Evolutionary conservation across 805 yeast species (phyloP).

Genomic region (Candida vartiovaarae): DNA sequence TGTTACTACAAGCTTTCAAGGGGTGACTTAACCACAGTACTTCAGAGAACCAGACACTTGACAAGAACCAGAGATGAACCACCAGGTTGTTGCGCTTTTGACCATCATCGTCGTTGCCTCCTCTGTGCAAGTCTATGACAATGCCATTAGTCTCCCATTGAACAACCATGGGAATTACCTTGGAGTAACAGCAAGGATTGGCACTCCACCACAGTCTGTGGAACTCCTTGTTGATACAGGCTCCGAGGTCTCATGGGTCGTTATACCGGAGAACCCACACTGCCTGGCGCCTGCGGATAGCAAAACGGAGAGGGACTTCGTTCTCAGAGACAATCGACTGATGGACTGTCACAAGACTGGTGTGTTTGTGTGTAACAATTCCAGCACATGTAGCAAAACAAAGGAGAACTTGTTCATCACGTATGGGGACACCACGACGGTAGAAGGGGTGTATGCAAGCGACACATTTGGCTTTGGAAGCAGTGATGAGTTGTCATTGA

Average conservation of each 20-base stretch:
- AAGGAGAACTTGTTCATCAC: slow-evolving; percentile 27
- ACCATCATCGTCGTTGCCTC: not conserved
- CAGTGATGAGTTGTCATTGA: slow-evolving; percentile 24
- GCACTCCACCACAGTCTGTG: slow-evolving; percentile 20
- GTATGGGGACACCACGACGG: slow-evolving; percentile 43
- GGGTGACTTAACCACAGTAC: too few relatives aligned
- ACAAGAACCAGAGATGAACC: too few relatives aligned
- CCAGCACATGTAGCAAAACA: slow-evolving; percentile 2
- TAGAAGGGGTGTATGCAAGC: slow-evolving; percentile 48
- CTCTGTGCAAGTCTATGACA: not conserved
- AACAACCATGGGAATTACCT: slow-evolving; percentile 6
- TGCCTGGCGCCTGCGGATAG: slow-evolving; percentile 9
- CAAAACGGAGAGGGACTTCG: not conserved
- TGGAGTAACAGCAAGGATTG: slow-evolving; percentile 7
- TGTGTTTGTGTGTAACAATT: not conserved
- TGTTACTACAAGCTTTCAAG: too few relatives aligned
- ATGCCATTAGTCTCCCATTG: not conserved
- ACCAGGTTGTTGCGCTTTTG: too few relatives aligned
- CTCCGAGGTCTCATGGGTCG: slow-evolving; percentile 29
- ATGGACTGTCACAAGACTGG: slow-evolving; percentile 7
- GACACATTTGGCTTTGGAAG: slow-evolving; percentile 11
- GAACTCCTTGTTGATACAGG: slow-evolving; percentile 30
- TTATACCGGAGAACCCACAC: slow-evolving; percentile 13
- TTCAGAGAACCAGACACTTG: too few relatives aligned
- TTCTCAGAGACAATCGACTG: not conserved